These are phyloP conservation scores for Globisporangium alternatum DNA, from an alignment of 352 stramenopile genomes.

Conservation along the genomic window DNA sequence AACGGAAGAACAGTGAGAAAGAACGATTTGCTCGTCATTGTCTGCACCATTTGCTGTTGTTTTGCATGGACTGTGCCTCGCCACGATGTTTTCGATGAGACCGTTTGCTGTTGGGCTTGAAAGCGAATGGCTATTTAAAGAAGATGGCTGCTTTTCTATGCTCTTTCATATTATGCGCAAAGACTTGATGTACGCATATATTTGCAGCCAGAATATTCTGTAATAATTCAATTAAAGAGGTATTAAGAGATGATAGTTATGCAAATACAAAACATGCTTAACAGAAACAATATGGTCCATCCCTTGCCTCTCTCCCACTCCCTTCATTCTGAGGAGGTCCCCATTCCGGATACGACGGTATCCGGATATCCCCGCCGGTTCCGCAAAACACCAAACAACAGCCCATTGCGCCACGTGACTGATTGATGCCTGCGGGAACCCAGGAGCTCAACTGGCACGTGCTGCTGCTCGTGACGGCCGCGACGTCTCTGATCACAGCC, in stretches of 20 bases:
- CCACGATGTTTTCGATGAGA: too few relatives aligned
- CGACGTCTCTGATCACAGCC: conserved; percentile 57
- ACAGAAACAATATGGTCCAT: not conserved
- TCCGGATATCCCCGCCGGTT: not conserved
- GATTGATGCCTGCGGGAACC: conserved; percentile 1
- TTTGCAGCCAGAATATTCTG: not conserved
- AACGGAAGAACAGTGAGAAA: not conserved
- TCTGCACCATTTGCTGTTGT: not conserved
- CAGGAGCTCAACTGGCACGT: conserved; percentile 45
- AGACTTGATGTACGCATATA: not conserved
- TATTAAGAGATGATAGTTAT: not conserved
- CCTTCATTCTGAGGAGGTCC: not conserved
- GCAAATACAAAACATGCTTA: not conserved
- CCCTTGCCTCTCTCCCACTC: not conserved
- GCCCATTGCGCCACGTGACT: conserved; percentile 9
- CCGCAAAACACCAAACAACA: not conserved
- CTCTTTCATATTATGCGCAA: not conserved
- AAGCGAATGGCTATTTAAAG: too few relatives aligned
- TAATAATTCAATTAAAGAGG: not conserved
- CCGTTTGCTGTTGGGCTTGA: not conserved
- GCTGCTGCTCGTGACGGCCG: conserved; percentile 48
- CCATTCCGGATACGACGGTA: not conserved
- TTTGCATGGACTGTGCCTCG: not conserved
- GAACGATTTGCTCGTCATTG: not conserved
- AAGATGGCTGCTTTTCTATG: too few relatives aligned